Evolutionary conservation across 1,284 basidiomycete species (phyloP).

Genomic region (Melampsora larici-populina): DNA sequence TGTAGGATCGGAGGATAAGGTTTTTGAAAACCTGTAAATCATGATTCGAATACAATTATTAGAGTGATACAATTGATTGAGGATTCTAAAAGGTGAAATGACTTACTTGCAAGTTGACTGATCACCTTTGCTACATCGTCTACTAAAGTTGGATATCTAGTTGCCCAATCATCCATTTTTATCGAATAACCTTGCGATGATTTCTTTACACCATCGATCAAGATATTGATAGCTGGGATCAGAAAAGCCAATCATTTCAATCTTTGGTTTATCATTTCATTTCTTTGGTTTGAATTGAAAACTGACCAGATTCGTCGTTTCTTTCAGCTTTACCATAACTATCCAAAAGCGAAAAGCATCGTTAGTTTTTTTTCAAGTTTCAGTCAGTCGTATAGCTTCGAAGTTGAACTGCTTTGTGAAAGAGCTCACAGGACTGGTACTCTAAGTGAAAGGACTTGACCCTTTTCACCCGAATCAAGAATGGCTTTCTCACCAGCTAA

Average conservation of each 20-base stretch:
- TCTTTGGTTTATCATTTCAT: background rate
- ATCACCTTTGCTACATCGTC: conserved; percentile 60
- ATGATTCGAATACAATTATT: background rate
- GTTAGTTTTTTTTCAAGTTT: background rate
- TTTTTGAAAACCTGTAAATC: conserved; percentile 54
- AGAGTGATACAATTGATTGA: background rate
- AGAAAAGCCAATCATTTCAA: background rate
- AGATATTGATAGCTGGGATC: conserved; percentile 65
- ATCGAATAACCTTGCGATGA: conserved; percentile 65
- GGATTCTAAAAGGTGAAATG: background rate
- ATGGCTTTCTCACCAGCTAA: conserved; percentile 69
- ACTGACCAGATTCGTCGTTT: conserved; percentile 63
- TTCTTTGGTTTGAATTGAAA: background rate
- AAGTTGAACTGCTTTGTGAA: background rate
- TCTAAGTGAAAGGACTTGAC: conserved; percentile 65
- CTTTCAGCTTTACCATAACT: conserved; percentile 74
- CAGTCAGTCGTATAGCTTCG: background rate
- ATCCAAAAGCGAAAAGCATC: background rate
- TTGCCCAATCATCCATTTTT: conserved; percentile 82
- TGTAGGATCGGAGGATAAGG: conserved; percentile 67
- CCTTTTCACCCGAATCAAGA: conserved; percentile 57
- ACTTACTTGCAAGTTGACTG: conserved; percentile 63
- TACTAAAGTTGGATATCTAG: conserved; percentile 74
- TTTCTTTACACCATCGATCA: conserved; percentile 71
- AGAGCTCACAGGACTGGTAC: conserved; percentile 70